These are phyloP conservation scores for Agaricus bisporus DNA, from an alignment of 768 basidiomycete species.

Conservation along the genomic window DNA sequence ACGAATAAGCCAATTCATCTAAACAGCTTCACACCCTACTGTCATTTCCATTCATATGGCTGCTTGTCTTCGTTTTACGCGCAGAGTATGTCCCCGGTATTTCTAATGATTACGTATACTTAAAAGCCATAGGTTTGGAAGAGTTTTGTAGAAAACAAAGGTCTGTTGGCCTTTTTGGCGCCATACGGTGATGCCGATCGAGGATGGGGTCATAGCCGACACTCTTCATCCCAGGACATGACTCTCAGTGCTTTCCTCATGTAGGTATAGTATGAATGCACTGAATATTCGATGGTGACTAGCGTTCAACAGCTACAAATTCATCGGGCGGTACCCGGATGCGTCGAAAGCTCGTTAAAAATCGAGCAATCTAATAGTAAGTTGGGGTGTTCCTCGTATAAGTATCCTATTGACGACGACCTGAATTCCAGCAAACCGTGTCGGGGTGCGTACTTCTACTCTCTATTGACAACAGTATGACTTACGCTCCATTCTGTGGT, in stretches of 20 bases:
- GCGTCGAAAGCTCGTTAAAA: constrained; percentile 60
- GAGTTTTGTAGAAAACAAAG: constrained; percentile 72
- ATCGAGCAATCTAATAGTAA: constrained; percentile 71
- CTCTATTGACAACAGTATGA: constrained; percentile 1
- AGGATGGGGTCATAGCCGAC: constrained; percentile 5
- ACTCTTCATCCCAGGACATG: constrained; percentile 52
- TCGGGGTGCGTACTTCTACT: constrained; percentile 48
- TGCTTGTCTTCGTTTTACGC: constrained; percentile 68
- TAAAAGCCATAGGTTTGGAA: constrained; percentile 59
- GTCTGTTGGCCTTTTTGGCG: constrained; percentile 25
- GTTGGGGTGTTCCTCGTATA: constrained; percentile 15
- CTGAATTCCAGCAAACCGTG: constrained; percentile 60
- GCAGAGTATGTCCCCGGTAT: constrained; percentile 33
- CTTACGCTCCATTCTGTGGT: background rate
- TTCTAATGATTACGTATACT: background rate
- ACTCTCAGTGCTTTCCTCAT: constrained; percentile 74
- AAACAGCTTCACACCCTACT: background rate
- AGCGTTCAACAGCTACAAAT: constrained; percentile 47
- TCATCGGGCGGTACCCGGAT: constrained; percentile 63
- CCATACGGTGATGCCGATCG: background rate
- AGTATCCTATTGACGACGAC: background rate
- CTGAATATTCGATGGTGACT: background rate
- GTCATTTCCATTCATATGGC: constrained; percentile 33
- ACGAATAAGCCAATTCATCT: background rate
- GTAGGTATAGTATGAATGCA: constrained; percentile 29